Base-by-base conservation (phyloP, 2,329 filamentous ascomycete genomes). In the Nothophaeocryptopus gaeumannii region DNA sequence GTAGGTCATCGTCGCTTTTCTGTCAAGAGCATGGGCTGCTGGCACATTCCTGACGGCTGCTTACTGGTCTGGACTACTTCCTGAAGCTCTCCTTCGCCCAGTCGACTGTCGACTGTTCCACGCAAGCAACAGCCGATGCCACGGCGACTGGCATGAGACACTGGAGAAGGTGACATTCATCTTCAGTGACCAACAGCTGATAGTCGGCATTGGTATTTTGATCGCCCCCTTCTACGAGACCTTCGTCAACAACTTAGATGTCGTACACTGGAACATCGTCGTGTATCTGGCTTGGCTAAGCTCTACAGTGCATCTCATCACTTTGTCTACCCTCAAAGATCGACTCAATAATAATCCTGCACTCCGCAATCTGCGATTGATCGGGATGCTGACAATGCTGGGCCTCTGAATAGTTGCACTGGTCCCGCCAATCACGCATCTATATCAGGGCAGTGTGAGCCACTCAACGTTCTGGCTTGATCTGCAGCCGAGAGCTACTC, bases 121-220 rank as follows among this genome's bases (percentile, higher is more conserved):
- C 11, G 50, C 39, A 1, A 48, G 49, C 14, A 53, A 31, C 14
- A 26, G 20, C 20, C 45, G 35, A 49, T 16, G 11, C 10, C 2
- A 31, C 12, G 32, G 29, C 7, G 15, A 20, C 5, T 49, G 43
- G 53, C 35, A 45, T 35, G 14, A 30, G 2, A 20, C 45, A 5
- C 34, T 48, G 3, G 40, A 47, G 5, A 10, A 40, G 0, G 34
- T 43, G 11, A 53, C 45, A 12, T 14, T 47, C 1, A 33, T 41
- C 4, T 31, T 56, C 10, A 56, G 56, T 26, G 54, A 56, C 29
- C 54, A 56, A 39, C 56, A 58, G n/a, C 39, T 58, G 10, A 35
- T 56, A 5, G 52, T 45, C 1, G 56, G 56, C 1, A 38, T 58
- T 16, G 51, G 39, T 9, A 38, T 58, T 2, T 26, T 56, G 1